phyloP scores from a whole-genome alignment of 371 early-diverging fungal species.

The Umbelopsis sp. region DNA sequence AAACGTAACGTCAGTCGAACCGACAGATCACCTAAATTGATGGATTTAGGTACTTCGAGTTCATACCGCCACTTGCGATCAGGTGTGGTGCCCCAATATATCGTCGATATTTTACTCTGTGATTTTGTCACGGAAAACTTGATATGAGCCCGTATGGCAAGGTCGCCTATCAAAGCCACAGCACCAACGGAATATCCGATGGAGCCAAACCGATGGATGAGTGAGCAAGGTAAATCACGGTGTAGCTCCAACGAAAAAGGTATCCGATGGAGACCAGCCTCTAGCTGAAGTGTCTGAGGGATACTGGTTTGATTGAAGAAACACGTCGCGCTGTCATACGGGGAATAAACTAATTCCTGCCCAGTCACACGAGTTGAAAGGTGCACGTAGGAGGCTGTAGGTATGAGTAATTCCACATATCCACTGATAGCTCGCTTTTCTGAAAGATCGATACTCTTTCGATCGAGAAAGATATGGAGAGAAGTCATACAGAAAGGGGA shows the following conservation, averaged over 20 bases:
- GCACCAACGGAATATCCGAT: slow-evolving; percentile 1
- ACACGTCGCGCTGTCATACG: slow-evolving; percentile 1
- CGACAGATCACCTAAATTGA: background rate
- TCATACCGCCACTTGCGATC: slow-evolving; percentile 17
- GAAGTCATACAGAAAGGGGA: background rate
- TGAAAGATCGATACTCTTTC: background rate
- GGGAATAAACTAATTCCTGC: slow-evolving; percentile 7
- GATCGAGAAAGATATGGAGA: slow-evolving; percentile 6
- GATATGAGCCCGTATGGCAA: slow-evolving; percentile 7
- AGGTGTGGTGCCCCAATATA: slow-evolving; percentile 5
- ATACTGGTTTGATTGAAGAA: background rate
- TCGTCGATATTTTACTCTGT: slow-evolving; percentile 1
- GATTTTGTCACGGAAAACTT: background rate
- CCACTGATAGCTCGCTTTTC: background rate
- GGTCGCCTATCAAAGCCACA: slow-evolving; percentile 8
- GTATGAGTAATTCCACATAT: background rate
- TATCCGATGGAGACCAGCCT: slow-evolving; percentile 9
- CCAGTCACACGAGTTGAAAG: background rate
- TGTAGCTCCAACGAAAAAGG: background rate
- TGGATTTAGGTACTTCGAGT: background rate
- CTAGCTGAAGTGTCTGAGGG: background rate
- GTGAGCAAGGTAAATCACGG: background rate
- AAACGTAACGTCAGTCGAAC: slow-evolving; percentile 4
- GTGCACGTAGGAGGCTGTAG: background rate
- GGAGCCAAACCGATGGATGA: slow-evolving; percentile 1